A percentile compares a stretch with the other conserved stretches of the same genome.
Evolutionary conservation across 148 eudicot genomes (phyloP).

Genomic region (Dianthus caryophyllus): DNA sequence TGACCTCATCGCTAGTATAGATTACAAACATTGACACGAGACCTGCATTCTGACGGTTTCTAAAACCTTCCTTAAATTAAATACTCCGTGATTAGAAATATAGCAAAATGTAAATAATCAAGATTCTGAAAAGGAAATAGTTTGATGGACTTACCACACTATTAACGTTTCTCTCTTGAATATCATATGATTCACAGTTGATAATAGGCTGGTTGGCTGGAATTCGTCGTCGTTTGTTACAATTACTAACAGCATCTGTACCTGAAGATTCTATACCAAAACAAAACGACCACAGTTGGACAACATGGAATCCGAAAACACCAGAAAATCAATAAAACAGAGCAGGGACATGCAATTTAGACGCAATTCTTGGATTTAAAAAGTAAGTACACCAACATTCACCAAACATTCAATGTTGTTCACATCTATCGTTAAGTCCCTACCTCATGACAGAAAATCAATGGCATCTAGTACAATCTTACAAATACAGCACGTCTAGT

Average conservation of each 20-base stretch:
- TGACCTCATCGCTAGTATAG: background rate
- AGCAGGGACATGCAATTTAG: background rate
- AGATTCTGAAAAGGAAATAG: background rate
- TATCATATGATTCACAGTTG: constrained; percentile 44
- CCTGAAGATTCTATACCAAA: constrained; percentile 30
- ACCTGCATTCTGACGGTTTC: background rate
- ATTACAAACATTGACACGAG: too few species aligned
- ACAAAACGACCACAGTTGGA: constrained; percentile 4
- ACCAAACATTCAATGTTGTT: background rate
- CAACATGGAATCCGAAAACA: background rate
- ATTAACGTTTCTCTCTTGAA: constrained; percentile 34
- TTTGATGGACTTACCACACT: constrained; percentile 38
- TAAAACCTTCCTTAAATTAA: too few species aligned
- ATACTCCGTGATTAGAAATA: background rate
- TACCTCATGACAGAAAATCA: background rate
- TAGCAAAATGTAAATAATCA: background rate
- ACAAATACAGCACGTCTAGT: background rate
- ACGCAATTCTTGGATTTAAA: background rate
- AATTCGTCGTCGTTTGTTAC: constrained; percentile 46
- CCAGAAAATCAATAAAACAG: background rate
- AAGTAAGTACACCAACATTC: background rate
- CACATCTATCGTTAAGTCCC: background rate
- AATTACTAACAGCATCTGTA: constrained; percentile 20
- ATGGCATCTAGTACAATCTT: background rate
- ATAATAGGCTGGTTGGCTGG: constrained; percentile 36